Conservation (phyloP, 495 filamentous ascomycete genomes). For the Monascus purpureus region DNA sequence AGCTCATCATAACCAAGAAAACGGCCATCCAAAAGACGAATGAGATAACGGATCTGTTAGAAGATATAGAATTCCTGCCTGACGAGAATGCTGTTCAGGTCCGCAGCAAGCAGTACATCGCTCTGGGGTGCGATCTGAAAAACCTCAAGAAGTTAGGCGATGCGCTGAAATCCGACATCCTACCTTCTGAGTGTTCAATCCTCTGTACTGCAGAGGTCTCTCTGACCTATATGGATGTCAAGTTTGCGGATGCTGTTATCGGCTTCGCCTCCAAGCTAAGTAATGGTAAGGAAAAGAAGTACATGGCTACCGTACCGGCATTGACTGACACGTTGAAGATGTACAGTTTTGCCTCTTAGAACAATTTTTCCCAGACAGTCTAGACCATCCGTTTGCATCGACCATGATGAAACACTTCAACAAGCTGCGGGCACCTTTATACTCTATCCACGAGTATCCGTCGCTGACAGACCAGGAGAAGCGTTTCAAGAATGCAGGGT, state of each 20-base stretch:
- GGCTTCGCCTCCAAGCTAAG: slow-evolving; percentile 51
- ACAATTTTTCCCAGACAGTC: slow-evolving; percentile 68
- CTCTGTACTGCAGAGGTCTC: slow-evolving; percentile 84
- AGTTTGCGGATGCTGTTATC: slow-evolving; percentile 60
- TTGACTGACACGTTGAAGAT: too few species aligned
- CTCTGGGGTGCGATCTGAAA: slow-evolving; percentile 71
- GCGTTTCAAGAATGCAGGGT: slow-evolving; percentile 54
- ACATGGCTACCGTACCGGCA: neutral
- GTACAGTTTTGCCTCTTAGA: slow-evolving; percentile 74
- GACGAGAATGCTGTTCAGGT: slow-evolving; percentile 37
- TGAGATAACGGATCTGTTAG: slow-evolving; percentile 39
- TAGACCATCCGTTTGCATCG: slow-evolving; percentile 65
- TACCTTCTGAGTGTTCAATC: slow-evolving; percentile 42
- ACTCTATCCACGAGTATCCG: slow-evolving; percentile 58
- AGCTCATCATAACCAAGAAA: slow-evolving; percentile 64
- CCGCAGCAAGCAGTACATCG: slow-evolving; percentile 56
- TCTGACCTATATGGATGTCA: slow-evolving; percentile 74
- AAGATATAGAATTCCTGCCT: slow-evolving; percentile 29
- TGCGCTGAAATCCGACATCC: slow-evolving; percentile 39
- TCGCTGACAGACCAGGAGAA: slow-evolving; percentile 44
- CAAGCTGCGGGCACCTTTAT: slow-evolving; percentile 63
- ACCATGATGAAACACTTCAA: slow-evolving; percentile 82
- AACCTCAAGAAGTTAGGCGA: slow-evolving; percentile 43
- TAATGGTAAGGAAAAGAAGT: slow-evolving; percentile 33
- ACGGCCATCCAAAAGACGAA: slow-evolving; percentile 45